Percentiles rank a stretch among this genome's conserved stretches.
Conservation (phyloP, 805 yeast genomes). For the Yamadazyma ubonensis region DNA sequence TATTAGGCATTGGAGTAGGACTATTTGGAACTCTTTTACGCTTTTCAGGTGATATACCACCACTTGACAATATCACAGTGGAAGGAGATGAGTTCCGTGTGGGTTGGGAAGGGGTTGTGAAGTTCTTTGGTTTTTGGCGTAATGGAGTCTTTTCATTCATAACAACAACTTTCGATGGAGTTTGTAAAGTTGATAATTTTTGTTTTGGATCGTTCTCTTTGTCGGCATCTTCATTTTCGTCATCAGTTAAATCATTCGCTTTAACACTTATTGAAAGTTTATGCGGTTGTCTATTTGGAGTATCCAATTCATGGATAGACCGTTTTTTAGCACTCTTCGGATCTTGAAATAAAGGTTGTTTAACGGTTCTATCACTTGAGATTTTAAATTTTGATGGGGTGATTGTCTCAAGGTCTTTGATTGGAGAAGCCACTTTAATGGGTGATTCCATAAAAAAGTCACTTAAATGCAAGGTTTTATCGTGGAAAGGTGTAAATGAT, state of each 20-base stretch:
- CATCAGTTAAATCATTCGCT: conserved; percentile 16
- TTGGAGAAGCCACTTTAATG: conserved; percentile 31
- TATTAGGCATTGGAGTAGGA: conserved; percentile 36
- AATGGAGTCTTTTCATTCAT: conserved; percentile 20
- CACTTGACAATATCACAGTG: conserved; percentile 40
- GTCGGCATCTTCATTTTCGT: conserved; percentile 18
- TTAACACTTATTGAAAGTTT: conserved; percentile 24
- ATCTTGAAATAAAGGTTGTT: conserved; percentile 23
- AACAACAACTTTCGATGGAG: conserved; percentile 30
- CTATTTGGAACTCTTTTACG: conserved; percentile 24
- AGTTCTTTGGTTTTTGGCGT: conserved; percentile 10
- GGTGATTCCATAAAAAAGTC: conserved; percentile 49
- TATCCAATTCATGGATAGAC: conserved; percentile 36
- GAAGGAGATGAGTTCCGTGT: conserved; percentile 39
- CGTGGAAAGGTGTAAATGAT: conserved; percentile 42
- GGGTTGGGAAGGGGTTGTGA: conserved; percentile 37
- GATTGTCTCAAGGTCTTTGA: conserved; percentile 35
- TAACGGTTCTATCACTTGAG: conserved; percentile 19
- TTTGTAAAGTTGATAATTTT: conserved; percentile 21
- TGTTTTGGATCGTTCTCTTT: conserved; percentile 12
- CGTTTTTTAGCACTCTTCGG: conserved; percentile 33
- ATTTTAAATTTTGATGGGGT: conserved; percentile 41
- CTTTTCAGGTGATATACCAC: conserved; percentile 17
- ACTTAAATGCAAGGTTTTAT: conserved; percentile 38
- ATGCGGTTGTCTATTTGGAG: conserved; percentile 37